phyloP scores from a whole-genome alignment of 805 yeast genomes.

The Kuraishia capsulata region DNA sequence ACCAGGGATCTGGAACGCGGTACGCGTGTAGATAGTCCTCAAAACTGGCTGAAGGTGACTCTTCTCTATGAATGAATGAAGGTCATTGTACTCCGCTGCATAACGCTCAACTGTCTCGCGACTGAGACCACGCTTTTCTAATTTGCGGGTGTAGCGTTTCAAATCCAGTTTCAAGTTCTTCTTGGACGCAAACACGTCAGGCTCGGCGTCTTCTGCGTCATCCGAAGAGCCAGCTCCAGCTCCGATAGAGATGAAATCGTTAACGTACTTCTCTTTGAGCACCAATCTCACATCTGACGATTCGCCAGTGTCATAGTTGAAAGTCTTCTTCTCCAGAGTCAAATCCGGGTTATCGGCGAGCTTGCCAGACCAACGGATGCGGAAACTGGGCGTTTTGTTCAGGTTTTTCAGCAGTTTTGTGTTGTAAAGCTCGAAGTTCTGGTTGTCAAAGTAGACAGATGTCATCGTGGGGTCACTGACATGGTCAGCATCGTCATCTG shows the following conservation, averaged over 20 bases:
- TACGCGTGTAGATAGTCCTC: slow-evolving; percentile 80
- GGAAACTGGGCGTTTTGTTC: slow-evolving; percentile 59
- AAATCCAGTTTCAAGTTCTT: slow-evolving; percentile 14
- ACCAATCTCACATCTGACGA: slow-evolving; percentile 51
- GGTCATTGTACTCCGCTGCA: slow-evolving; percentile 44
- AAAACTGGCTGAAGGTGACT: slow-evolving; percentile 74
- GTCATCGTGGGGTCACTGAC: slow-evolving; percentile 75
- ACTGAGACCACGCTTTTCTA: slow-evolving; percentile 53
- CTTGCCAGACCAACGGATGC: slow-evolving; percentile 89
- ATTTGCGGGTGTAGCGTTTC: slow-evolving; percentile 47
- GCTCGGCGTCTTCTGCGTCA: slow-evolving; percentile 31
- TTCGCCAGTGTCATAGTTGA: slow-evolving; percentile 40
- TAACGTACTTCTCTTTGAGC: slow-evolving; percentile 75
- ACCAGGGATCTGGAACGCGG: slow-evolving; percentile 97
- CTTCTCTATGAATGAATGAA: slow-evolving; percentile 55
- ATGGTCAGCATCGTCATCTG: slow-evolving; percentile 39
- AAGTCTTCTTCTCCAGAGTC: slow-evolving; percentile 69
- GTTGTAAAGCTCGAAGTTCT: slow-evolving; percentile 76
- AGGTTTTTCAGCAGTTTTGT: slow-evolving; percentile 62
- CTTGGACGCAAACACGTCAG: slow-evolving; percentile 8
- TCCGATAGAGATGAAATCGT: slow-evolving; percentile 44
- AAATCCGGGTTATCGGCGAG: slow-evolving; percentile 70
- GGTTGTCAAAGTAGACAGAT: slow-evolving; percentile 81
- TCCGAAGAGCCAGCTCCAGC: slow-evolving; percentile 13
- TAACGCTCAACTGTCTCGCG: slow-evolving; percentile 41